Evolutionary conservation across 495 filamentous ascomycete genomes (phyloP).

Genomic region (Tuber magnatum): DNA sequence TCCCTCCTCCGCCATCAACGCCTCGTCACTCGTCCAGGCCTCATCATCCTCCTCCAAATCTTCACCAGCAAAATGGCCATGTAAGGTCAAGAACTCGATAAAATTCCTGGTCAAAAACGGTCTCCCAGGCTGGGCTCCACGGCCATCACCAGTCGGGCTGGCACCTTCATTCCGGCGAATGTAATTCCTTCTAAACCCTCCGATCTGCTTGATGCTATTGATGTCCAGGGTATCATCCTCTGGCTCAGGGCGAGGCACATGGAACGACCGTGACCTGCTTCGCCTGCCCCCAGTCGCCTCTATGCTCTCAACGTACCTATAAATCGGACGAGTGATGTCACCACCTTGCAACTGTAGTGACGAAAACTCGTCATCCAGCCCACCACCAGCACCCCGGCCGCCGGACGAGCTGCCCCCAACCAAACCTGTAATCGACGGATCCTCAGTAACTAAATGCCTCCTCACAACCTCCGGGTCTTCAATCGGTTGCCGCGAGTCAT

Average conservation of each 20-base stretch:
- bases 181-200: constrained; percentile 86
- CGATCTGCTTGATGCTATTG: constrained; percentile 78
- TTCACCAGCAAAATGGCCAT: constrained; percentile 96
- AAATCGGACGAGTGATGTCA: constrained; percentile 88
- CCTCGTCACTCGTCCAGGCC: constrained; percentile 72
- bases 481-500: constrained; percentile 58
- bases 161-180: constrained; percentile 52
- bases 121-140: constrained; percentile 45
- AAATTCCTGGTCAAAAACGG: constrained; percentile 81
- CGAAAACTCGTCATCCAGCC: constrained; percentile 70
- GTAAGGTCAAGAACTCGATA: constrained; percentile 86
- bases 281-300: constrained; percentile 44
- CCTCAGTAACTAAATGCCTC: constrained; percentile 63
- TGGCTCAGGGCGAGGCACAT: constrained; percentile 63
- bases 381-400: constrained; percentile 46
- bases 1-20: constrained; percentile 61
- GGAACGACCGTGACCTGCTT: constrained; percentile 73
- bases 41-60: constrained; percentile 94
- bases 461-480: constrained; percentile 77
- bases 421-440: constrained; percentile 36
- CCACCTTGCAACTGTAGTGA: constrained; percentile 86
- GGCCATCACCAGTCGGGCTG: constrained; percentile 38
- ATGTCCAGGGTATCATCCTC: constrained; percentile 76
- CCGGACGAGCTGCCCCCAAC: constrained; percentile 48
- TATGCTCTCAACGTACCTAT: constrained; percentile 85